phyloP scores from a whole-genome alignment of 2,329 filamentous ascomycete species.

The Dactylonectria estremocensis region DNA sequence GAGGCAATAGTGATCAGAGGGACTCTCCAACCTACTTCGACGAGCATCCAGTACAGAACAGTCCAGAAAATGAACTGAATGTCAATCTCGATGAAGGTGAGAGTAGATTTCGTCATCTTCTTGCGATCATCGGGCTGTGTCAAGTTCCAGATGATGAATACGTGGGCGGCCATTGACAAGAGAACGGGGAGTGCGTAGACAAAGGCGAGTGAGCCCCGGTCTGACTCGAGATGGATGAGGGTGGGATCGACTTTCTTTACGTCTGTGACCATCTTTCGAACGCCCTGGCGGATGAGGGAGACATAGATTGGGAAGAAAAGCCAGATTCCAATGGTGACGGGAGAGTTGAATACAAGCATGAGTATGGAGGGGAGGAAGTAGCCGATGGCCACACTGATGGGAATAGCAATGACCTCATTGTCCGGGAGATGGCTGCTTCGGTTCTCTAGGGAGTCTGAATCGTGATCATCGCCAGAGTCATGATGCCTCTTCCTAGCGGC shows the following conservation, averaged over 20 bases:
- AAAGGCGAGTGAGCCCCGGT: constrained; percentile 54
- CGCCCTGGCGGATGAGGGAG: constrained; percentile 57
- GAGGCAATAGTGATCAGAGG: constrained; percentile 52
- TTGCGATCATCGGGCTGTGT: constrained; percentile 61
- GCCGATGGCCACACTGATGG: constrained; percentile 63
- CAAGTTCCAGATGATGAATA: constrained; percentile 58
- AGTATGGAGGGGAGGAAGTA: constrained; percentile 62
- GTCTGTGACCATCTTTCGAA: constrained; percentile 50
- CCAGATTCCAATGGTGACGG: constrained; percentile 61
- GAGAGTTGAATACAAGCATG: constrained; percentile 61
- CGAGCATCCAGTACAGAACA: constrained; percentile 68
- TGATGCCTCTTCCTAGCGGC: constrained; percentile 33
- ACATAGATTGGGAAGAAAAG: constrained; percentile 68
- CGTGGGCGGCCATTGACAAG: constrained; percentile 61
- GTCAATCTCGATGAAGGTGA: constrained; percentile 65
- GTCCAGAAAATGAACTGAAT: constrained; percentile 62
- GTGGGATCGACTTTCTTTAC: constrained; percentile 47
- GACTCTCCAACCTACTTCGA: constrained; percentile 64
- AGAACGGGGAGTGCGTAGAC: constrained; percentile 63
- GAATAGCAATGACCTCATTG: constrained; percentile 72
- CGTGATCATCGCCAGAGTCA: constrained; percentile 35
- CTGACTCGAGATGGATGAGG: constrained; percentile 61
- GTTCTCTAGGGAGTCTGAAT: constrained; percentile 35
- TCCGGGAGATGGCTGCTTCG: constrained; percentile 57
- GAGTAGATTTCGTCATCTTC: constrained; percentile 64